Evolutionary conservation across 768 basidiomycete species (phyloP).

Genomic region (Tulasnella sp.): DNA sequence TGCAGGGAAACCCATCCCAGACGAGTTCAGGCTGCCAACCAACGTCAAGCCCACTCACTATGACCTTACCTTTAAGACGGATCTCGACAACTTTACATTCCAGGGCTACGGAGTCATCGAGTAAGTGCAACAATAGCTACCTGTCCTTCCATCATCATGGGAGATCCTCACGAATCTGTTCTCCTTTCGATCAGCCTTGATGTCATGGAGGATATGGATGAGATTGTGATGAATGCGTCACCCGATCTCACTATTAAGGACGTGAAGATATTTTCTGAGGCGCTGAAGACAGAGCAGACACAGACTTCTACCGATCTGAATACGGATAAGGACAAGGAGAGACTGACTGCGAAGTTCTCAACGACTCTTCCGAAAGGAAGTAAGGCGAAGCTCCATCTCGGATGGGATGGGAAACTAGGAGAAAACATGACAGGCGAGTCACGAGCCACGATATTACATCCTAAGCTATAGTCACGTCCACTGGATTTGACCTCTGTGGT

Average conservation of each 20-base stretch:
- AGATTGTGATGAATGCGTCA: conserved; percentile 51
- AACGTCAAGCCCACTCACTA: conserved; percentile 27
- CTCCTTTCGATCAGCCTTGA: conserved; percentile 41
- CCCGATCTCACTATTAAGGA: conserved; percentile 47
- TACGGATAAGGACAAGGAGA: conserved; percentile 53
- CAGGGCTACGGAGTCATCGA: conserved; percentile 64
- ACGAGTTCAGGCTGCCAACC: conserved; percentile 17
- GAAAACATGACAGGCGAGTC: conserved; percentile 57
- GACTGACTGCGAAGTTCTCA: conserved; percentile 50
- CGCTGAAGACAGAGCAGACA: conserved; percentile 38
- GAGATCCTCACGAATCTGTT: conserved; percentile 1
- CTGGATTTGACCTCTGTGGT: neutral
- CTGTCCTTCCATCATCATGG: neutral
- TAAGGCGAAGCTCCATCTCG: conserved; percentile 57
- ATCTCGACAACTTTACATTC: conserved; percentile 67
- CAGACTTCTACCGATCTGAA: conserved; percentile 33
- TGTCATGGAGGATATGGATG: conserved; percentile 48
- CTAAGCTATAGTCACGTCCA: no score
- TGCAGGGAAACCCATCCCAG: neutral
- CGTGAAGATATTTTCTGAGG: conserved; percentile 47
- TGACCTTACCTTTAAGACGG: conserved; percentile 30
- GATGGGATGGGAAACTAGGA: conserved; percentile 56
- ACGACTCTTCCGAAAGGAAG: conserved; percentile 51
- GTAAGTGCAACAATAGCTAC: conserved; percentile 31
- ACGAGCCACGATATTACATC: no score